phyloP scores from a whole-genome alignment of 768 basidiomycete genomes.

The Daedaleopsis nitida region DNA sequence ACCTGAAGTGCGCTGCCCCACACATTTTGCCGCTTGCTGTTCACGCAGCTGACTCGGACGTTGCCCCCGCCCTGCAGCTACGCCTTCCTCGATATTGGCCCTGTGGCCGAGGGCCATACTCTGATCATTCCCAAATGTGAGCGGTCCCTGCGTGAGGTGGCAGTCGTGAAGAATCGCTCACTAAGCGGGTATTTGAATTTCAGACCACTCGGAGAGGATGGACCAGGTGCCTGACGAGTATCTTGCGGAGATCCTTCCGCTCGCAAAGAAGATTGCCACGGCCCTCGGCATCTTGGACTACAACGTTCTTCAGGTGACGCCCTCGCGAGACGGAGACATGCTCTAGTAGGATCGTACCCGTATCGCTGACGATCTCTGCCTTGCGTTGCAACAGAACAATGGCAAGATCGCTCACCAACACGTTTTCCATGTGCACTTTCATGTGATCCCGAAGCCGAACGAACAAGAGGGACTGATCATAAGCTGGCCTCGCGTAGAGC shows the following conservation, averaged over 20 bases:
- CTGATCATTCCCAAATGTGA: constrained; percentile 92
- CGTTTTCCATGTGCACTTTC: constrained; percentile 91
- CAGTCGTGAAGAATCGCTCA: too few species aligned
- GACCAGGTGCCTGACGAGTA: constrained; percentile 88
- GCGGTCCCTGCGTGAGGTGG: neutral
- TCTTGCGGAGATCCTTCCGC: constrained; percentile 70
- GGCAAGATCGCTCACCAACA: constrained; percentile 54
- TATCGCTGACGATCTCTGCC: too few species aligned
- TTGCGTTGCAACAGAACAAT: constrained; percentile 53
- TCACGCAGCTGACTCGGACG: too few species aligned
- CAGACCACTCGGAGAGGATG: constrained; percentile 84
- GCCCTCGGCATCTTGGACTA: constrained; percentile 77
- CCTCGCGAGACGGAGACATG: too few species aligned
- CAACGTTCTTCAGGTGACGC: constrained; percentile 71
- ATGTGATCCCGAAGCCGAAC: constrained; percentile 87
- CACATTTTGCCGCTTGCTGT: neutral
- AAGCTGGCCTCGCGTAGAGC: too few species aligned
- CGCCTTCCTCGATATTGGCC: constrained; percentile 91
- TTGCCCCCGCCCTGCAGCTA: constrained; percentile 29
- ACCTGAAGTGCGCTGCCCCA: constrained; percentile 43
- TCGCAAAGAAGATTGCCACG: constrained; percentile 86
- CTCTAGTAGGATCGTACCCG: too few species aligned
- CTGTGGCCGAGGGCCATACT: constrained; percentile 84
- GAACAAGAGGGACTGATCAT: constrained; percentile 27
- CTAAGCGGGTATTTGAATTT: neutral